Conservation (phyloP, 2,329 filamentous ascomycete species). For the Huntiella decipiens region DNA sequence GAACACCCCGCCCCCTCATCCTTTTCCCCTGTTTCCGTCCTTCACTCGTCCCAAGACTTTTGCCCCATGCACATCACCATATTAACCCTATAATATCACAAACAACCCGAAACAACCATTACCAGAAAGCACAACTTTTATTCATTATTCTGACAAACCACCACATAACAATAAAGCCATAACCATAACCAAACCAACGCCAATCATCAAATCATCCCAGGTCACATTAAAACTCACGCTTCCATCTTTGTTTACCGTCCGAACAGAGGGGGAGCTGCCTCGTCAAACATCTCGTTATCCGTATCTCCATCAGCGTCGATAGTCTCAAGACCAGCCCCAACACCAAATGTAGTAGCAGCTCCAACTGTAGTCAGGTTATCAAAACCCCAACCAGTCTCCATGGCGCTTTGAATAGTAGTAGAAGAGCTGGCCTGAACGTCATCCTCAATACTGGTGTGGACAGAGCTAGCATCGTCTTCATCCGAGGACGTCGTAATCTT, state of each 20-base stretch:
- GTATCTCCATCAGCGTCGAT: constrained; percentile 26
- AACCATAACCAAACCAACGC: not conserved
- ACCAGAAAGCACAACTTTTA: not conserved
- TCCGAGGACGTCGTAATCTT: not conserved
- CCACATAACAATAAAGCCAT: not conserved
- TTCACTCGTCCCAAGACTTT: not conserved
- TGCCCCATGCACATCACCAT: no score
- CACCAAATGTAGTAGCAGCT: constrained; percentile 13
- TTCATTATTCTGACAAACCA: not conserved
- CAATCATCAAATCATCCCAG: no score
- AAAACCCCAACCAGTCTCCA: constrained; percentile 29
- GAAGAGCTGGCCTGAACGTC: constrained; percentile 21
- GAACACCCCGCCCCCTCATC: no score
- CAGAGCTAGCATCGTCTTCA: constrained; percentile 18
- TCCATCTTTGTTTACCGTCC: no score
- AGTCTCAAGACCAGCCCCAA: constrained; percentile 17
- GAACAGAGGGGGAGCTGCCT: no score
- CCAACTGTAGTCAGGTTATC: constrained; percentile 18
- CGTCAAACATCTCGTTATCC: constrained; percentile 16
- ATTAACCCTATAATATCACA: no score
- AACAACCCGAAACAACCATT: not conserved
- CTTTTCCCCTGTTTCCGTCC: no score
- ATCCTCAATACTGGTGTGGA: constrained; percentile 29
- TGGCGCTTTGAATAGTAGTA: constrained; percentile 16
- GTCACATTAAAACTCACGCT: no score